Evolutionary conservation across 1,284 basidiomycete species (phyloP).

Genomic region (Ganoderma sinense): DNA sequence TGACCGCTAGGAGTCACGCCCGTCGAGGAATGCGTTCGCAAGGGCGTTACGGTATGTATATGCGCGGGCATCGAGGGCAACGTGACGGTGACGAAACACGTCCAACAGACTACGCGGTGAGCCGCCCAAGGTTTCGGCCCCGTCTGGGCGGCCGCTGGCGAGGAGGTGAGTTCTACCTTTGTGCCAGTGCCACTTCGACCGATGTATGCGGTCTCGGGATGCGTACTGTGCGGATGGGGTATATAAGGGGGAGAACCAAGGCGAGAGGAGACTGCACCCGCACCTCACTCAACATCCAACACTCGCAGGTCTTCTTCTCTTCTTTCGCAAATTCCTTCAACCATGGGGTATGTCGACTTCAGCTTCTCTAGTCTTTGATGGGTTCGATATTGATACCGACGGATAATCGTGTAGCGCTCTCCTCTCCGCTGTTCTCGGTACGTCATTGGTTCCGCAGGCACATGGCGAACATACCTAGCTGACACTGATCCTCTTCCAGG

Average conservation of each 20-base stretch:
- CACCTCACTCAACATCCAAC: not conserved
- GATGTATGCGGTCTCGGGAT: not conserved
- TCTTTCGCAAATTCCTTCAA: not conserved
- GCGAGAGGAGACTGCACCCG: not conserved
- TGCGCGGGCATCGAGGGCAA: not conserved
- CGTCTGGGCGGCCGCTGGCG: not conserved
- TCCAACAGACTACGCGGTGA: slow-evolving; percentile 3
- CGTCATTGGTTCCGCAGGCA: not conserved
- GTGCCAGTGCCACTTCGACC: not conserved
- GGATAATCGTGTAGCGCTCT: not conserved
- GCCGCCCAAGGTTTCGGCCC: not conserved
- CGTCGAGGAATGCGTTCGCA: not conserved
- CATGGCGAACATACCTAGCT: not conserved
- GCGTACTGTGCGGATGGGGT: not conserved
- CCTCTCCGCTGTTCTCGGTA: not conserved
- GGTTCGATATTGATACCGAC: not conserved
- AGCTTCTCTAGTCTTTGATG: not conserved
- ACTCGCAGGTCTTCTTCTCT: not conserved
- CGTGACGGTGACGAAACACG: slow-evolving; percentile 3
- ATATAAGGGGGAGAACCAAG: not conserved
- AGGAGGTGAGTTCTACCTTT: not conserved
- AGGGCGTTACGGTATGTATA: not conserved
- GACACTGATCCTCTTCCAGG: not conserved
- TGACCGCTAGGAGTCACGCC: not conserved
- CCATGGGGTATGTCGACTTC: not conserved